A percentile compares a stretch with the other conserved stretches of the same genome.
phyloP scores from a whole-genome alignment of 495 filamentous ascomycete genomes.

The Xylaria cubensis region DNA sequence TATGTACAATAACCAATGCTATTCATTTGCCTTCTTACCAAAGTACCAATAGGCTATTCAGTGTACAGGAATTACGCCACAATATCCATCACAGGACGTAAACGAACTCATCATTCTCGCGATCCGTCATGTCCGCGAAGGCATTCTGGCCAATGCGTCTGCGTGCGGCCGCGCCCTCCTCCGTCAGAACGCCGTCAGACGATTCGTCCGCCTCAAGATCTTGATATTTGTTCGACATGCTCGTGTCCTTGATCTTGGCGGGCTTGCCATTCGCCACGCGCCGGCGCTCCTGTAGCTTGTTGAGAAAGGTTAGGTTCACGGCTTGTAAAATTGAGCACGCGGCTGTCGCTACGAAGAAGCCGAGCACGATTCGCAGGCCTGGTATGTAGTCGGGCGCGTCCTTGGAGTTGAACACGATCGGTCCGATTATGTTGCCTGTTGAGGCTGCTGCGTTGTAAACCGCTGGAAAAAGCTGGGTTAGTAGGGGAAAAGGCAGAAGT shows the following conservation, averaged over 20 bases:
- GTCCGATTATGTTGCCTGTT: constrained; percentile 72
- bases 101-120: constrained; percentile 71
- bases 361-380: constrained; percentile 61
- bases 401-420: constrained; percentile 65
- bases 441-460: constrained; percentile 67
- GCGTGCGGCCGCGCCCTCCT: constrained; percentile 36
- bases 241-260: constrained; percentile 60
- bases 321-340: constrained; percentile 59
- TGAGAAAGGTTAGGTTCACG: constrained; percentile 58
- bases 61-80: too few relatives aligned
- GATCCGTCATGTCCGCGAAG: constrained; percentile 64
- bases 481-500: background rate
- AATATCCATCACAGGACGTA: constrained; percentile 61
- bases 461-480: background rate
- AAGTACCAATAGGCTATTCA: background rate
- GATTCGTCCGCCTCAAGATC: constrained; percentile 14
- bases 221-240: constrained; percentile 53
- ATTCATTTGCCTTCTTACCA: background rate
- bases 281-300: constrained; percentile 57
- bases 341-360: constrained; percentile 61
- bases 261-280: constrained; percentile 65
- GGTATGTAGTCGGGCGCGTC: constrained; percentile 67
- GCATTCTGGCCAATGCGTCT: constrained; percentile 47
- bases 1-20: background rate
- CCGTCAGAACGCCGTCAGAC: constrained; percentile 29